phyloP scores from a whole-genome alignment of 2,329 filamentous ascomycete species.

The Periconia sp. region DNA sequence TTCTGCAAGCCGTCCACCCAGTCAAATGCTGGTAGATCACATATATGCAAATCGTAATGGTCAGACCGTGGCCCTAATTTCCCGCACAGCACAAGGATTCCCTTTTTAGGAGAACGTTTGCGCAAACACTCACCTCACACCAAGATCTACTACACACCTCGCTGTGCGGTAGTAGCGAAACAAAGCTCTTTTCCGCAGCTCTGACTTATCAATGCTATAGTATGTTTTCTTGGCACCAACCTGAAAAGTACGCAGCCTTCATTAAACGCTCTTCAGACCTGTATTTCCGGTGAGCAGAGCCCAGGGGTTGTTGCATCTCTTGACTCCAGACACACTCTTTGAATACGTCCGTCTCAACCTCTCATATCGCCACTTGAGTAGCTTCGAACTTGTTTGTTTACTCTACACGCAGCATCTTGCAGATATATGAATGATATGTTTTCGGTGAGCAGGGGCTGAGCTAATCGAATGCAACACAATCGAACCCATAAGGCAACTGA shows the following conservation, averaged over 20 bases:
- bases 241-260: background rate
- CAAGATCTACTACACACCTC: background rate
- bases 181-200: background rate
- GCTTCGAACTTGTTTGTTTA: background rate
- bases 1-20: background rate
- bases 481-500: background rate
- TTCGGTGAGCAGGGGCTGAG: background rate
- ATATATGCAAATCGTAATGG: background rate
- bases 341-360: background rate
- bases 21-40: background rate
- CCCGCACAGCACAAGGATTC: background rate
- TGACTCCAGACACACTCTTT: background rate
- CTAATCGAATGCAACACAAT: background rate
- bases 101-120: background rate
- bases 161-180: background rate
- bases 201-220: background rate
- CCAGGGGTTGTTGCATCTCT: background rate
- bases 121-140: background rate
- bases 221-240: background rate
- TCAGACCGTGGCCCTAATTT: background rate
- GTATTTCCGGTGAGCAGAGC: conserved; percentile 2
- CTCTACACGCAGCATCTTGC: background rate
- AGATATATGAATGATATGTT: background rate
- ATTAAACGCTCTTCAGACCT: background rate
- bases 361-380: background rate